A percentile compares a stretch with the other conserved stretches of the same genome.
These are phyloP conservation scores for Phytophthora citrophthora DNA, from an alignment of 352 stramenopile genomes.

Conservation along the genomic window DNA sequence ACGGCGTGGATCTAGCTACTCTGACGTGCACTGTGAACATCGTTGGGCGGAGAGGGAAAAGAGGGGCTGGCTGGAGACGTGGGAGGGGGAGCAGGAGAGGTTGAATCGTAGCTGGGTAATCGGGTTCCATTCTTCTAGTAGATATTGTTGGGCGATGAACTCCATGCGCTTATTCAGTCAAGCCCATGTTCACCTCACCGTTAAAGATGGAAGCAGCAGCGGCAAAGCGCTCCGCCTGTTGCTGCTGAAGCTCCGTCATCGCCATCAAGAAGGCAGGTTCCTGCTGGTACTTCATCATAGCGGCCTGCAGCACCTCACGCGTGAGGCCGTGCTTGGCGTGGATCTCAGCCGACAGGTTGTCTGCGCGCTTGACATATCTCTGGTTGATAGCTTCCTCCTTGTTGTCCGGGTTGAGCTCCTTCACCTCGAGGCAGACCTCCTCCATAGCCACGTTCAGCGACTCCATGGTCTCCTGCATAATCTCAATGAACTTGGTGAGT, in stretches of 20 bases:
- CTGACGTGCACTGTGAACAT: constrained; percentile 14
- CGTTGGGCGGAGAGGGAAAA: constrained; percentile 22
- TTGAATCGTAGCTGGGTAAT: constrained; percentile 27
- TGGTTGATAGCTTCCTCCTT: constrained; percentile 92
- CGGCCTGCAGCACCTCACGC: constrained; percentile 85
- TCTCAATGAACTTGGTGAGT: constrained; percentile 88
- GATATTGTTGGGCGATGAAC: constrained; percentile 32
- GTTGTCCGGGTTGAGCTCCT: constrained; percentile 88
- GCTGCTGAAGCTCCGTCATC: constrained; percentile 89
- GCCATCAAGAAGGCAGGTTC: constrained; percentile 86
- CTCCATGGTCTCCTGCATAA: constrained; percentile 93
- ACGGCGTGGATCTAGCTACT: constrained; percentile 15
- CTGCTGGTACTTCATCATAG: constrained; percentile 94
- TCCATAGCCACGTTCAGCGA: constrained; percentile 91
- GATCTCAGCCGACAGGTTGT: constrained; percentile 86
- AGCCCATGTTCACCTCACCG: constrained; percentile 90
- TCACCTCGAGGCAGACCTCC: constrained; percentile 88
- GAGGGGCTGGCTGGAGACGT: constrained; percentile 30
- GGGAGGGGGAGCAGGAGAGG: constrained; percentile 12
- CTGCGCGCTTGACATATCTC: constrained; percentile 89
- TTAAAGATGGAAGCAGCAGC: constrained; percentile 87
- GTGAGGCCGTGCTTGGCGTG: constrained; percentile 89
- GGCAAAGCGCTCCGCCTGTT: constrained; percentile 86
- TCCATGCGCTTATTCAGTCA: constrained; percentile 61
- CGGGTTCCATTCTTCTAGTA: constrained; percentile 49